These are phyloP conservation scores for Proliferodiscus dingleyae DNA, from an alignment of 2,329 filamentous ascomycete genomes.

Conservation along the genomic window DNA sequence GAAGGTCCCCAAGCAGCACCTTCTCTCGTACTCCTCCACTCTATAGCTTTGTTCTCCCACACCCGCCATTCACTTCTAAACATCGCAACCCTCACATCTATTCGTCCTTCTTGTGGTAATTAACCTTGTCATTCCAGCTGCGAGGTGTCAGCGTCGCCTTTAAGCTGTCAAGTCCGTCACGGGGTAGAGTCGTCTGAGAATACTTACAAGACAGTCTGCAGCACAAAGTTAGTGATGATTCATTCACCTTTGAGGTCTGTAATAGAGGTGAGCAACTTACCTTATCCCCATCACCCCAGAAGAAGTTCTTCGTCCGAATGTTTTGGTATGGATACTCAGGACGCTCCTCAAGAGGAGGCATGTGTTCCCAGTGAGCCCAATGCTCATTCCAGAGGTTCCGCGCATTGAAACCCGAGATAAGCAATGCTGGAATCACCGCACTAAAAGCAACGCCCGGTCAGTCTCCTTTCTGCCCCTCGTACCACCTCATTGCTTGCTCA, in stretches of 20 bases:
- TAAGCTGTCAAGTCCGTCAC: constrained; percentile 3
- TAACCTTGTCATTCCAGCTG: constrained; percentile 92
- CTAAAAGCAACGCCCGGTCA: constrained; percentile 44
- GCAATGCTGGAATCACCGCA: constrained; percentile 67
- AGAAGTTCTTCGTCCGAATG: constrained; percentile 92
- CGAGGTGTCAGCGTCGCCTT: neutral
- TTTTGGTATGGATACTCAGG: constrained; percentile 96
- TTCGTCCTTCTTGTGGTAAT: constrained; percentile 73
- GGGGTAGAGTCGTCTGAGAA: neutral
- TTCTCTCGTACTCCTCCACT: neutral
- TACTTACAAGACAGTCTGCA: constrained; percentile 62
- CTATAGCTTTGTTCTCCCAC: neutral
- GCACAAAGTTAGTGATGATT: constrained; percentile 17
- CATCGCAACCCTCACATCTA: neutral
- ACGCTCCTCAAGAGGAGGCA: constrained; percentile 83
- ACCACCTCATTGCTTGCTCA: constrained; percentile 2
- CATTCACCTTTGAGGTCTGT: constrained; percentile 9
- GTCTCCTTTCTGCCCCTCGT: constrained; percentile 6
- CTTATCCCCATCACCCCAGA: constrained; percentile 95
- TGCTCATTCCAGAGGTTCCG: constrained; percentile 91
- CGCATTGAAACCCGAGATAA: constrained; percentile 73
- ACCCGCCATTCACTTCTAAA: neutral
- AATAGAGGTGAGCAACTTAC: constrained; percentile 41
- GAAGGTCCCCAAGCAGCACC: neutral
- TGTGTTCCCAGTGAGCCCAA: constrained; percentile 91